phyloP scores from a whole-genome alignment of 2,329 filamentous ascomycete genomes.

The Keithomyces neogunnii region DNA sequence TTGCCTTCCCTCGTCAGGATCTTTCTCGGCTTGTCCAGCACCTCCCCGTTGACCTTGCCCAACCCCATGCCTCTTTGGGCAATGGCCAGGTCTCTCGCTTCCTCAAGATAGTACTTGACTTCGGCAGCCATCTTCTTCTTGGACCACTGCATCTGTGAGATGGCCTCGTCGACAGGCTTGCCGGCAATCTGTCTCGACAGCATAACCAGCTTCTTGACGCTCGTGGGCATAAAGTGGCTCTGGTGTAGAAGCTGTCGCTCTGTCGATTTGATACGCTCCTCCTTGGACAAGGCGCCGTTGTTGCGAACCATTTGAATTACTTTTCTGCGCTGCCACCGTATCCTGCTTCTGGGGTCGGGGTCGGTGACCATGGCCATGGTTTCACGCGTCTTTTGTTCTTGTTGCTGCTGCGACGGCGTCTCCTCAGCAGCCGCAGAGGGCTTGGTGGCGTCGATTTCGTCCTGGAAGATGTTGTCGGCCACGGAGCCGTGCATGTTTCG shows the following conservation, averaged over 20 bases:
- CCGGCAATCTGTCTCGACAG: conserved; percentile 83
- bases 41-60: conserved; percentile 32
- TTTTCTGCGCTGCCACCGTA: conserved; percentile 76
- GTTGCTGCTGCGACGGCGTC: conserved; percentile 14
- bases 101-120: conserved; percentile 68
- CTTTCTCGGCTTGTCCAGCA: conserved; percentile 31
- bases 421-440: conserved; percentile 11
- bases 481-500: conserved; percentile 32
- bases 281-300: conserved; percentile 43
- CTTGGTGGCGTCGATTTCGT: conserved; percentile 37
- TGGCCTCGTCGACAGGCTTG: conserved; percentile 89
- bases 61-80: conserved; percentile 81
- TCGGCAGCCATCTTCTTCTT: conserved; percentile 87
- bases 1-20: conserved; percentile 70
- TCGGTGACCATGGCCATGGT: conserved; percentile 59
- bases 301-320: conserved; percentile 66
- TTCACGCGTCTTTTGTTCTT: conserved; percentile 31
- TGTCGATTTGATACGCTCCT: conserved; percentile 57
- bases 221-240: conserved; percentile 71
- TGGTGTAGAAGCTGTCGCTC: conserved; percentile 49
- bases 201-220: conserved; percentile 82
- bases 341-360: conserved; percentile 63
- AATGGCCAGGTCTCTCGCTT: conserved; percentile 74
- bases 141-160: conserved; percentile 89
- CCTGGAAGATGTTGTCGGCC: conserved; percentile 55